phyloP scores from a whole-genome alignment of 2,329 filamentous ascomycete genomes.

The Neonectria coccinea region DNA sequence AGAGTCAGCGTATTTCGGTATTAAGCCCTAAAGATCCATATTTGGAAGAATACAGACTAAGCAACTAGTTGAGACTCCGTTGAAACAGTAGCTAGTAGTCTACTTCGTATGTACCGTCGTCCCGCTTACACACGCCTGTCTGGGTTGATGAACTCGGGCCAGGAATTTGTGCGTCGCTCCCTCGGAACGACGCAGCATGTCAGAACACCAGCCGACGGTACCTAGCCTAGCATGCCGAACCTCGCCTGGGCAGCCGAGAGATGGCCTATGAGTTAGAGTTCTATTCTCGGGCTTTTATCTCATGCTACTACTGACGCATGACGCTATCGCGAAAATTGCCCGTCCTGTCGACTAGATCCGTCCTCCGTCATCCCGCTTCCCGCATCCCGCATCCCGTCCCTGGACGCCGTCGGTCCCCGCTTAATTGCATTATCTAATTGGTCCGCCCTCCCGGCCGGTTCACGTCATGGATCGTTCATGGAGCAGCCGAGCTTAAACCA shows the following conservation, averaged over 20 bases:
- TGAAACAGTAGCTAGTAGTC: not conserved
- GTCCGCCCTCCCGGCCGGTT: conserved; percentile 1
- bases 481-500: conserved; percentile 24
- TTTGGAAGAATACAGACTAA: not conserved
- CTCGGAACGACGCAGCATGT: not conserved
- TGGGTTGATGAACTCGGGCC: not conserved
- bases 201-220: not conserved
- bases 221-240: not conserved
- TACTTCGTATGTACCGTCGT: not conserved
- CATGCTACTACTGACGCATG: not conserved
- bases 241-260: not conserved
- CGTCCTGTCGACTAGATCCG: not conserved
- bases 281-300: not conserved
- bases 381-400: not conserved
- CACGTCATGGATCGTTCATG: conserved; percentile 26
- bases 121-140: not conserved
- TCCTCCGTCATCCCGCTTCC: not conserved
- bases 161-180: not conserved
- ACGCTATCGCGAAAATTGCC: conserved; percentile 2
- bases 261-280: not conserved
- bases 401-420: conserved; percentile 5
- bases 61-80: not conserved
- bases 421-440: conserved; percentile 17
- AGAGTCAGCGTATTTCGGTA: not conserved
- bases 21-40: not conserved